Base-by-base conservation (phyloP, 306 rosid genomes). In the Morella rubra region DNA sequence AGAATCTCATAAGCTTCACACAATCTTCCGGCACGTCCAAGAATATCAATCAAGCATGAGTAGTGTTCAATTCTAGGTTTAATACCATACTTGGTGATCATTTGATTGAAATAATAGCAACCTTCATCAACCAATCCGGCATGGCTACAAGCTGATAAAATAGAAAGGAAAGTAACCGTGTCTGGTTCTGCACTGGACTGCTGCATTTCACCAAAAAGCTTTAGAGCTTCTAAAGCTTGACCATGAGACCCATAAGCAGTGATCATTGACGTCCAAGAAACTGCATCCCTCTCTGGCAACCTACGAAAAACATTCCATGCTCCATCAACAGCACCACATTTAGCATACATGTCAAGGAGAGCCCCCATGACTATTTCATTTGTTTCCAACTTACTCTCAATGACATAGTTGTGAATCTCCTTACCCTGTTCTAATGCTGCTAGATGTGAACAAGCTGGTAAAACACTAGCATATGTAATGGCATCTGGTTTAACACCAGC, bases 301-400 rank as follows among this genome's bases (percentile, higher is more conserved):
- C 85, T 79, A 72, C 80, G 81, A 74, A 93, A 91, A 79, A 93
- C 78, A 51, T 56, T 24, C n/a, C 79, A 83, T 7, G 97, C 98
- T 84, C 86, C 95, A 51, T 87, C 89, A 27, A 93, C 90, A 5
- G 85, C 90, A 44, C 96, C 97, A 49, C 96, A 93, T 79, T 91
- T 93, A 44, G 97, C 93, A 83, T 91, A 93, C 98, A 89, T 91
- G 81, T 91, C 95, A 71, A 91, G 91, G 45, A 93, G 91, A 80
- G 96, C 89, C 76, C 95, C 95, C 91, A 91, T 88, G 71, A 91
- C 89, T 47, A 87, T 85, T 81, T 86, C 86, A 75, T 78, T 87
- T 75, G 67, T 77, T 66, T 81, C 86, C 67, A 91, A 76, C 47
- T 85, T 86, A 77, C 69, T 80, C 76, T 83, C 89, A 52, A 73